Percentiles rank a stretch among this genome's conserved stretches.
Evolutionary conservation across 2,329 filamentous ascomycete genomes (phyloP).

Genomic region (Penicillium brevicompactum): DNA sequence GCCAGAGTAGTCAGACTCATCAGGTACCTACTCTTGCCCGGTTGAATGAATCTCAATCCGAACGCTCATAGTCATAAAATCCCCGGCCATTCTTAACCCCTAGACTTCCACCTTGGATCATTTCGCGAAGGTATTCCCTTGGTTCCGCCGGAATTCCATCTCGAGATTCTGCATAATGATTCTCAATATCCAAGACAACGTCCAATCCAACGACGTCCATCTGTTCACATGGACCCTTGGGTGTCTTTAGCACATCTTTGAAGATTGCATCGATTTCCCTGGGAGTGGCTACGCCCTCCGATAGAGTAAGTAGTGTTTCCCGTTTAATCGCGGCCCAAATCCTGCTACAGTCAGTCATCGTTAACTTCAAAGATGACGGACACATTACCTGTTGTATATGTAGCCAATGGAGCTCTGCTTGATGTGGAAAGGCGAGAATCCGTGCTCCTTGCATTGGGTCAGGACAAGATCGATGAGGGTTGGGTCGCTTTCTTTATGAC

Average conservation of each 20-base stretch:
- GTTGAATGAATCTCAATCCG: too few relatives aligned
- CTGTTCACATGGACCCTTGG: conserved; percentile 41
- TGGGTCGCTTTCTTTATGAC: conserved; percentile 35
- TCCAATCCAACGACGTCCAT: conserved; percentile 48
- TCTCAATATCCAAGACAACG: conserved; percentile 44
- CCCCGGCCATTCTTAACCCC: conserved; percentile 37
- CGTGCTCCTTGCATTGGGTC: conserved; percentile 32
- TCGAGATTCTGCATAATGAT: conserved; percentile 41
- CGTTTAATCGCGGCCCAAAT: conserved; percentile 48
- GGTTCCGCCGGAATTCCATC: conserved; percentile 32
- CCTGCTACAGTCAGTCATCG: conserved; percentile 14
- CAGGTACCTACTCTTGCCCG: too few relatives aligned
- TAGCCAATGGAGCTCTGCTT: conserved; percentile 41
- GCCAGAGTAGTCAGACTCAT: too few relatives aligned
- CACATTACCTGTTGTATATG: conserved; percentile 40
- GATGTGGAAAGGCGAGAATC: conserved; percentile 42
- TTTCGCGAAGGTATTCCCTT: conserved; percentile 34
- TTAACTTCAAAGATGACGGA: background rate
- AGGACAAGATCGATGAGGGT: conserved; percentile 32
- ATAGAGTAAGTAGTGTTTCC: conserved; percentile 39
- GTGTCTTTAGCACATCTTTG: conserved; percentile 38
- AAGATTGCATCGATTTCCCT: conserved; percentile 43
- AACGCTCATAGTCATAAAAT: conserved; percentile 34
- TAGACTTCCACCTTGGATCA: conserved; percentile 34
- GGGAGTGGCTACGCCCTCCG: conserved; percentile 39